Conservation (phyloP, 257 asterid genomes). For the Solanum piurae region DNA sequence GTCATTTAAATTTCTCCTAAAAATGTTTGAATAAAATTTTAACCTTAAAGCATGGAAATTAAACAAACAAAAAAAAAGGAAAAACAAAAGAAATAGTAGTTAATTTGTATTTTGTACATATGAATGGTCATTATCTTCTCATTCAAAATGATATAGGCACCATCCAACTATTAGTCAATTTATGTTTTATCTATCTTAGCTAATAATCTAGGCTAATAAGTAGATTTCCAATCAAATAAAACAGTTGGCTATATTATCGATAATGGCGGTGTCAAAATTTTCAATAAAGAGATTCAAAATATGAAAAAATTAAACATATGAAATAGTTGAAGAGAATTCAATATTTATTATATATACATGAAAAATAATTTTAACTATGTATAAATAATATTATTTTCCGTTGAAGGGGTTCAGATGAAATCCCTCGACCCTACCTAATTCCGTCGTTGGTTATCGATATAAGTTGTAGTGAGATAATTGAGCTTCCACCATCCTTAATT, state of each 20-base stretch:
- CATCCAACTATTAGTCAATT: not conserved
- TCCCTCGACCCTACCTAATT: too few relatives aligned
- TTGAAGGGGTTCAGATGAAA: too few relatives aligned
- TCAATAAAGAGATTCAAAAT: too few relatives aligned
- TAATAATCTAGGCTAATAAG: not conserved
- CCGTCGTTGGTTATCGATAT: too few relatives aligned
- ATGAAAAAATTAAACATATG: too few relatives aligned
- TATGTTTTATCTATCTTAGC: not conserved
- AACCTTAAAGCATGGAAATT: not conserved
- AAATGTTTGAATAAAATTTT: not conserved
- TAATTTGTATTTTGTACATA: not conserved
- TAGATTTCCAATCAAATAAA: not conserved
- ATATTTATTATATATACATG: too few relatives aligned
- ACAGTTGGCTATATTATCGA: not conserved
- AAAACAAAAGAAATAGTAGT: not conserved
- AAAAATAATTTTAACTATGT: too few relatives aligned
- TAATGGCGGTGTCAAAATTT: too few relatives aligned
- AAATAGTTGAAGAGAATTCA: too few relatives aligned
- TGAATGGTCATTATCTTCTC: not conserved
- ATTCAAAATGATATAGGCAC: not conserved
- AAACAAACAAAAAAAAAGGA: not conserved
- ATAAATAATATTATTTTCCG: too few relatives aligned
- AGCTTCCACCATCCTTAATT: too few relatives aligned
- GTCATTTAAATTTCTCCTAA: not conserved
- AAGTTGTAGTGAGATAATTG: too few relatives aligned